Evolutionary conservation across 2,329 filamentous ascomycete genomes (phyloP), one percentile per base, ranked within the genome.

Genomic region (Diaporthe capsici): DNA sequence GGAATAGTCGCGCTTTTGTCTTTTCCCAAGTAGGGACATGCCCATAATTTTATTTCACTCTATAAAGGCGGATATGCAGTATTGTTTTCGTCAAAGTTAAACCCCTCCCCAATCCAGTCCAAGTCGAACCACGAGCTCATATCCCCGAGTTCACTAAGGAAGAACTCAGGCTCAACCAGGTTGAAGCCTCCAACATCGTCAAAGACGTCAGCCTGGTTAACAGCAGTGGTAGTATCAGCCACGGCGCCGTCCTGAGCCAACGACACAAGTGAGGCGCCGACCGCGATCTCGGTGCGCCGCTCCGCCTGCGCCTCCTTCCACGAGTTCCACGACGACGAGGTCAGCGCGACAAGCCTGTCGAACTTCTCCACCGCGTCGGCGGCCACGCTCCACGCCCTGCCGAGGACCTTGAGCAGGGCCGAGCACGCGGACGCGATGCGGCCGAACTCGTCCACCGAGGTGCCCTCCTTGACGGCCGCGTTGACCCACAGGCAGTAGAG

Each of bases 351-450:
- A 4, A 81, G 71, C 55, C 79, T 63, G 34, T 81, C 79, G 8
- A 80, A 79, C 73, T 84, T 83, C 68, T 80, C 81, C 51, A 82
- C 80, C 8, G 79, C 78, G n/a, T 85, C 84, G 44, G 86, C 85
- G 42, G 87, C 85, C 20, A 81, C 80, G 25, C 78, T 80, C 80
- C 80, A 81, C 4, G 79, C 79, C 44, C 73, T 79, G 1, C 76
- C 78, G 4, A 81, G 77, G 44, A 79, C 78, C 15, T 58, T 75
- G 3, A 81, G 76, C 44, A 81, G 53, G 15, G 76, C 75, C 28
- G 70, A 67, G 74, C 80, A 81, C 10, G 79, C 77, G 4, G 72
- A 67, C 2, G 79, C 74, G 39, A 77, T 77, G 72, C 71, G 53
- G 20, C 17, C n/a, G n/a, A 72, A 72, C 20, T 47, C 70, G 8